Percentiles rank a stretch among this genome's conserved stretches.
These are phyloP conservation scores for Leishmania tropica DNA, from an alignment of 208 protist genomes.

Conservation along the genomic window DNA sequence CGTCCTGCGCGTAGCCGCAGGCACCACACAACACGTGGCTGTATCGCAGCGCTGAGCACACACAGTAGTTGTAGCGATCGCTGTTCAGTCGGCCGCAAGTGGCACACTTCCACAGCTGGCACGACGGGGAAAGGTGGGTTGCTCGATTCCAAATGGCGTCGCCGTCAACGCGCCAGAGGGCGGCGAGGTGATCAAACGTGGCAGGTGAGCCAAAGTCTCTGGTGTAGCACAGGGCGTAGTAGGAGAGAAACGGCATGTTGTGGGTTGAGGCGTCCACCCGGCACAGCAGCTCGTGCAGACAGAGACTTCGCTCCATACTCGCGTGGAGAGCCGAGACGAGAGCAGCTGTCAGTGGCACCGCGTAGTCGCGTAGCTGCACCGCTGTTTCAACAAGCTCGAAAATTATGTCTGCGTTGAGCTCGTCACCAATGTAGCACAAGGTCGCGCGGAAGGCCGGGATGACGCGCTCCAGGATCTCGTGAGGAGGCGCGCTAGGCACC, in stretches of 20 bases:
- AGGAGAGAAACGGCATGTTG: slow-evolving; percentile 68
- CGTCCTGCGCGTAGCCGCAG: slow-evolving; percentile 82
- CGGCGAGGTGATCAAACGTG: slow-evolving; percentile 67
- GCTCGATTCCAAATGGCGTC: slow-evolving; percentile 47
- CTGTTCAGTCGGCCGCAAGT: slow-evolving; percentile 83
- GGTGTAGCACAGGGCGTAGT: slow-evolving; percentile 78
- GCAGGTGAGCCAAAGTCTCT: slow-evolving; percentile 46
- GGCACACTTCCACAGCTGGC: slow-evolving; percentile 81
- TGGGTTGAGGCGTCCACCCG: slow-evolving; percentile 62
- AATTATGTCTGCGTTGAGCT: slow-evolving; percentile 82
- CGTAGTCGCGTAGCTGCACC: slow-evolving; percentile 38
- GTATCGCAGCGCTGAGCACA: slow-evolving; percentile 83
- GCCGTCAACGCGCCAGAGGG: slow-evolving; percentile 66
- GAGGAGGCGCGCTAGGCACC: slow-evolving; percentile 28
- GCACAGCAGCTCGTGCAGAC: slow-evolving; percentile 60
- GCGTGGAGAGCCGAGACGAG: slow-evolving; percentile 25
- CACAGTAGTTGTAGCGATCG: slow-evolving; percentile 90
- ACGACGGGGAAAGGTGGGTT: slow-evolving; percentile 44
- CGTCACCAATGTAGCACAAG: slow-evolving; percentile 77
- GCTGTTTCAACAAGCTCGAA: slow-evolving; percentile 71
- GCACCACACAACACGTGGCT: slow-evolving; percentile 63
- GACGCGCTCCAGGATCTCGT: slow-evolving; percentile 54
- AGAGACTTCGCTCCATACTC: slow-evolving; percentile 27
- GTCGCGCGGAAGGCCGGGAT: slow-evolving; percentile 52
- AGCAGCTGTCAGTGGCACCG: slow-evolving; percentile 25